phyloP scores from a whole-genome alignment of 2,329 filamentous ascomycete genomes.

The Xylaria sp. region DNA sequence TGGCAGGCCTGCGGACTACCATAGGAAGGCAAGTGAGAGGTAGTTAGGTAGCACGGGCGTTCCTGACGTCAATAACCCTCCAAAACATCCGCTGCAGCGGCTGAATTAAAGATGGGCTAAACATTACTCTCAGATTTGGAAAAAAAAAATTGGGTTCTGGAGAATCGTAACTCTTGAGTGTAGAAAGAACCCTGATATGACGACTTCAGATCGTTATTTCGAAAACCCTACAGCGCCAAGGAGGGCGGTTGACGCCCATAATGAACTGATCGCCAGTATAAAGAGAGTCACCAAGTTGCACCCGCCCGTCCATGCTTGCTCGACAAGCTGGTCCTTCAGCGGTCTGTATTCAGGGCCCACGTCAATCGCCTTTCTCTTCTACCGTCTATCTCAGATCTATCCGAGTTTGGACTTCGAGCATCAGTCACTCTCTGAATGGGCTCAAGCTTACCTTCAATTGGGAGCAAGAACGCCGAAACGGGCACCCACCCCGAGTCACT shows the following conservation, averaged over 20 bases:
- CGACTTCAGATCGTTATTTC: conserved; percentile 38
- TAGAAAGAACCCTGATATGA: conserved; percentile 25
- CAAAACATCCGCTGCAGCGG: not conserved
- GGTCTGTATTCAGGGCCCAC: conserved; percentile 66
- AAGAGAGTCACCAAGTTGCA: conserved; percentile 40
- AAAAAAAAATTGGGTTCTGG: not conserved
- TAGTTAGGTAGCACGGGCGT: not conserved
- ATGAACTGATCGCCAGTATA: conserved; percentile 44
- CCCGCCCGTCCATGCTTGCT: conserved; percentile 46
- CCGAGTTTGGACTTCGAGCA: conserved; percentile 58
- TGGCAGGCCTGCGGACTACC: not conserved
- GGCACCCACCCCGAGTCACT: conserved; percentile 56
- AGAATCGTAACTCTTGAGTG: not conserved
- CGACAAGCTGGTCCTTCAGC: conserved; percentile 51
- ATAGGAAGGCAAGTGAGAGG: not conserved
- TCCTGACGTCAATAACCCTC: conserved; percentile 9
- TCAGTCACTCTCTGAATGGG: conserved; percentile 59
- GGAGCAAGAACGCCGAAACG: conserved; percentile 51
- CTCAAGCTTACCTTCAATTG: conserved; percentile 57
- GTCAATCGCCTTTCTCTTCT: conserved; percentile 66
- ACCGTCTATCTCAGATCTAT: conserved; percentile 57
- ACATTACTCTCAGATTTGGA: not conserved
- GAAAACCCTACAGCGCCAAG: conserved; percentile 33
- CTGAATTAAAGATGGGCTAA: not conserved
- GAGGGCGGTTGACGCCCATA: conserved; percentile 29